Evolutionary conservation across 2,329 filamentous ascomycete species (phyloP).

Genomic region (Trichoderma simmonsii): DNA sequence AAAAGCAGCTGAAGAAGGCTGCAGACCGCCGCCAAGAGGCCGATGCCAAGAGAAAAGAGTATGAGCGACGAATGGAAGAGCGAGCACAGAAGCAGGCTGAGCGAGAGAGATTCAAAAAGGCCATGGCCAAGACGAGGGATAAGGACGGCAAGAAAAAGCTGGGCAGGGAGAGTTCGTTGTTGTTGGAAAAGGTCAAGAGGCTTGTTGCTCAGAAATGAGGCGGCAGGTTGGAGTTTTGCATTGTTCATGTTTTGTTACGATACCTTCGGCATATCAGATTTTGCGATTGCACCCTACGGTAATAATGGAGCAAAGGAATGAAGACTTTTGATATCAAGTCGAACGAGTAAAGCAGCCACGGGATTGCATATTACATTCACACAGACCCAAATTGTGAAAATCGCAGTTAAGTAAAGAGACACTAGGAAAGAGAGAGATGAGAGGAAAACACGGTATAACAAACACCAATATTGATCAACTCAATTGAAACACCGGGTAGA

Average conservation of each 20-base stretch:
- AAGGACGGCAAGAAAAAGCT: conserved; percentile 75
- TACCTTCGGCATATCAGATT: conserved; percentile 4
- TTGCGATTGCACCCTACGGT: background rate
- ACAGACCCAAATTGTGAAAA: too few relatives aligned
- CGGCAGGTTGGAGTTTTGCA: background rate
- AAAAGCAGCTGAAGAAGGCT: conserved; percentile 56
- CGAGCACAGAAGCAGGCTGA: conserved; percentile 63
- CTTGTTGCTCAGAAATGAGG: conserved; percentile 52
- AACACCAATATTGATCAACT: background rate
- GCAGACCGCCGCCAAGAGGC: conserved; percentile 42
- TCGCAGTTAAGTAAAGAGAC: background rate
- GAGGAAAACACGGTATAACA: background rate
- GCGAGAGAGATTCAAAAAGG: conserved; percentile 61
- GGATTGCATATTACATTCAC: background rate
- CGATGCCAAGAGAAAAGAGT: conserved; percentile 43
- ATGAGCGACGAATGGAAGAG: conserved; percentile 54
- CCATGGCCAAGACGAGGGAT: conserved; percentile 71
- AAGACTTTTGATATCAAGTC: background rate
- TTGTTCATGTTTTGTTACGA: conserved; percentile 4
- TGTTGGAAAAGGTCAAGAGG: conserved; percentile 75
- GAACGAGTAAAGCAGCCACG: background rate
- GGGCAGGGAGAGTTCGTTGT: conserved; percentile 72
- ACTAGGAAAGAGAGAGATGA: background rate
- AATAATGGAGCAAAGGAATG: background rate
- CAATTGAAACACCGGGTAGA: background rate